These are phyloP conservation scores for Leucosporidium creatinivorum DNA, from an alignment of 768 basidiomycete genomes.

Conservation along the genomic window DNA sequence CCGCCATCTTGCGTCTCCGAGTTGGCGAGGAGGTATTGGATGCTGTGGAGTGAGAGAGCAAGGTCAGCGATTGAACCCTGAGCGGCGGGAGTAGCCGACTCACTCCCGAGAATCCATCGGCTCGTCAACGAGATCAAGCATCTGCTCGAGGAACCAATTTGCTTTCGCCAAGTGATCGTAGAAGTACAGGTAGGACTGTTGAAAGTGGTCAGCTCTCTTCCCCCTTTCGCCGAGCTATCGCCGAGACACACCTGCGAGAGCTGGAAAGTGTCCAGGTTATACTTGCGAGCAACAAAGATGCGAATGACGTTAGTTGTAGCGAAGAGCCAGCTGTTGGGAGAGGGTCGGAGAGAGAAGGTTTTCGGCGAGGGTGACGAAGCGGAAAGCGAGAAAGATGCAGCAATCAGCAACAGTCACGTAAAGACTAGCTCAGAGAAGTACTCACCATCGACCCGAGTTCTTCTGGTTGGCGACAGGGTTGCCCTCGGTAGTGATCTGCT, in stretches of 20 bases:
- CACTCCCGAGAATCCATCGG: slow-evolving; percentile 62
- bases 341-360: slow-evolving; percentile 44
- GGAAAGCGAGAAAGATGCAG: too few species aligned
- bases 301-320: slow-evolving; percentile 63
- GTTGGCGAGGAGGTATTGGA: slow-evolving; percentile 52
- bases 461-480: slow-evolving; percentile 37
- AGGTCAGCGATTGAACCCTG: too few species aligned
- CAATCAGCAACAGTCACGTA: too few species aligned
- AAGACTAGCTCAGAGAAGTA: not conserved
- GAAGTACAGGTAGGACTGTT: slow-evolving; percentile 68
- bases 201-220: too few species aligned
- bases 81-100: slow-evolving; percentile 39
- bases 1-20: slow-evolving; percentile 69
- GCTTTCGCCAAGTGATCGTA: slow-evolving; percentile 57
- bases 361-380: too few species aligned
- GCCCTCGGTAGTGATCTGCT: slow-evolving; percentile 26
- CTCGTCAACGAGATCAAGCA: slow-evolving; percentile 68
- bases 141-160: slow-evolving; percentile 84
- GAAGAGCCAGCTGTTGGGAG: slow-evolving; percentile 68
- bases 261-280: slow-evolving; percentile 79
- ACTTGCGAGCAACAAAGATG: slow-evolving; percentile 41
- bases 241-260: slow-evolving; percentile 60
- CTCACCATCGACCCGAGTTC: slow-evolving; percentile 44
- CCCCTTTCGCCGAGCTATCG: too few species aligned
- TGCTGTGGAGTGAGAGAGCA: too few species aligned